These are phyloP conservation scores for Eucommia ulmoides DNA, from an alignment of 257 asterid species.

Conservation along the genomic window DNA sequence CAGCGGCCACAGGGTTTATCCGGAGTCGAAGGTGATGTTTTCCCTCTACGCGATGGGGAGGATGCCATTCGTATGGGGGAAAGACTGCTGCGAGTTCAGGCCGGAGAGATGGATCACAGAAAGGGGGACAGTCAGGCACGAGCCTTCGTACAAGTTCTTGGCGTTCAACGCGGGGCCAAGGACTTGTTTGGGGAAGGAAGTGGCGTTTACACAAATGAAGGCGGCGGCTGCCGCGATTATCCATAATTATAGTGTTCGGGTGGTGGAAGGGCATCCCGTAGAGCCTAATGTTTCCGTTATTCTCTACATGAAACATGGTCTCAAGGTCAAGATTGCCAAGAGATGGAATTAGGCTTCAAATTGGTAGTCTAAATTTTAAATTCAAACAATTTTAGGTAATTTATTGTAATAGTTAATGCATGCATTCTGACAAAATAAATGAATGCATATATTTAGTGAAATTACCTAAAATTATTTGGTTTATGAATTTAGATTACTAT, in stretches of 20 bases:
- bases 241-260: constrained; percentile 29
- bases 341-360: no score
- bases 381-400: no score
- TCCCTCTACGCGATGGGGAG: constrained; percentile 66
- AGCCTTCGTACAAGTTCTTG: constrained; percentile 64
- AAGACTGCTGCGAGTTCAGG: constrained; percentile 43
- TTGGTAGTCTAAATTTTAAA: no score
- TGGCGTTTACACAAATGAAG: constrained; percentile 50
- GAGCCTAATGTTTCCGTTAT: constrained; percentile 50
- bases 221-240: constrained; percentile 39
- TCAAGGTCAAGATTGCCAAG: constrained; percentile 36
- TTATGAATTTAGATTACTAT: no score
- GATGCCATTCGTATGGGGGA: constrained; percentile 49
- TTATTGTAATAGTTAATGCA: no score
- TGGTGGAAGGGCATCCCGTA: constrained; percentile 29
- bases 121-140: constrained; percentile 44
- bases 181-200: constrained; percentile 60
- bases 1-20: constrained; percentile 42
- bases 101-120: constrained; percentile 71
- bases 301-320: constrained; percentile 43
- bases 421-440: no score
- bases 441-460: no score
- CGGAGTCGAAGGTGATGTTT: constrained; percentile 29
- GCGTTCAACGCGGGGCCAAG: constrained; percentile 71
- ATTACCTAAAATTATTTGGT: no score